Evolutionary conservation across 106 monocot species (phyloP).

Genomic region (Chionographis japonica): DNA sequence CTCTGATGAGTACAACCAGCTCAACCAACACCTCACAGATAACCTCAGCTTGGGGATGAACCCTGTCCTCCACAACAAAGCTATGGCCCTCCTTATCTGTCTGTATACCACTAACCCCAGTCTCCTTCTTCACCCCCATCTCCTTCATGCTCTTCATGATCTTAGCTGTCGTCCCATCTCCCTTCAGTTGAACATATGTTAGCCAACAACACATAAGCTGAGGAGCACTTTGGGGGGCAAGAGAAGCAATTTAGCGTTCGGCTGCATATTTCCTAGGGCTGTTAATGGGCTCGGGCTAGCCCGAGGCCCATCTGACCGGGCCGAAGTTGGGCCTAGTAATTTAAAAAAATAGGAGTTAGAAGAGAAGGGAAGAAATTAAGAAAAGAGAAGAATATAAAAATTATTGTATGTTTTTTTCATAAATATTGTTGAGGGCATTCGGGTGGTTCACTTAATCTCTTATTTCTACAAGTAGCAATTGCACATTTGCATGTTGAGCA

Average conservation of each 20-base stretch:
- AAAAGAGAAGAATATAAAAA: too few relatives aligned
- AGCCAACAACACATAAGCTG: constrained; percentile 69
- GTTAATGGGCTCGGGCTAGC: too few relatives aligned
- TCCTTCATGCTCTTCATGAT: constrained; percentile 74
- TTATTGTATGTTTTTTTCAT: too few relatives aligned
- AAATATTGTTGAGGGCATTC: too few relatives aligned
- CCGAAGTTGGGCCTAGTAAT: too few relatives aligned
- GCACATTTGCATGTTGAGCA: too few relatives aligned
- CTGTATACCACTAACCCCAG: constrained; percentile 76
- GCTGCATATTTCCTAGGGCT: constrained; percentile 71
- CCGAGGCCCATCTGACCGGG: too few relatives aligned
- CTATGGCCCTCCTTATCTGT: constrained; percentile 37
- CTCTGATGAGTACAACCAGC: constrained; percentile 21
- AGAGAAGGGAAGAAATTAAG: too few relatives aligned
- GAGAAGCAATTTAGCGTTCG: constrained; percentile 32
- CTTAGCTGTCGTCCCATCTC: constrained; percentile 61
- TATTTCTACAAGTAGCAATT: too few relatives aligned
- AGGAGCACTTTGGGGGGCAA: constrained; percentile 34
- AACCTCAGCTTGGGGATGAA: constrained; percentile 27
- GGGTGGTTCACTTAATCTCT: too few relatives aligned
- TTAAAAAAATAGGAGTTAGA: too few relatives aligned
- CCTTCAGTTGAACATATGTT: constrained; percentile 64
- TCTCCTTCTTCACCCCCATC: constrained; percentile 67
- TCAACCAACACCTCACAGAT: constrained; percentile 43
- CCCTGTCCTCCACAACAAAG: constrained; percentile 54